phyloP scores from a whole-genome alignment of 768 basidiomycete genomes.

The Gyrodon lividus region DNA sequence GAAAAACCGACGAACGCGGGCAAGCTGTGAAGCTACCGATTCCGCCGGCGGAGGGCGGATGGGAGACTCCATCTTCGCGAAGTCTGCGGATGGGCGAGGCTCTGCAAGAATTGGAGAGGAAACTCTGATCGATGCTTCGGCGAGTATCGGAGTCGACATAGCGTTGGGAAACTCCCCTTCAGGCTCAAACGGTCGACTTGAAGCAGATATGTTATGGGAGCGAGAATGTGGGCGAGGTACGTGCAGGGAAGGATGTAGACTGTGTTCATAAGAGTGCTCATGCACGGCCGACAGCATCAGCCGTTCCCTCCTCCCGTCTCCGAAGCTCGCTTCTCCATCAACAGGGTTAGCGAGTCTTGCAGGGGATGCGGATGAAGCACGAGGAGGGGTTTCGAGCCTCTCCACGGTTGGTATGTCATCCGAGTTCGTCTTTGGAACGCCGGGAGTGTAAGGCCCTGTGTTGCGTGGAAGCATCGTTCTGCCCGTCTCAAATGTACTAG shows the following conservation, averaged over 20 bases:
- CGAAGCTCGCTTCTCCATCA: conserved; percentile 21
- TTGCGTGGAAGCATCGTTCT: conserved; percentile 20
- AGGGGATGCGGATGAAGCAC: conserved; percentile 24
- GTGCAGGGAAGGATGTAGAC: conserved; percentile 11
- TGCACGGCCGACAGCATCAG: conserved; percentile 24
- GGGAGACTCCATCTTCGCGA: conserved; percentile 47
- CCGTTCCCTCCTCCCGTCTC: conserved; percentile 26
- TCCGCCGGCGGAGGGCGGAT: conserved; percentile 39
- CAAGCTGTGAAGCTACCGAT: conserved; percentile 36
- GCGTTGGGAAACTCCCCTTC: conserved; percentile 25
- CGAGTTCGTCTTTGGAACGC: conserved; percentile 22
- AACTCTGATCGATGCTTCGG: conserved; percentile 21
- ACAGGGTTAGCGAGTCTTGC: conserved; percentile 11
- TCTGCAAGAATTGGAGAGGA: conserved; percentile 41
- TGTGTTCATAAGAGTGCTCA: conserved; percentile 22
- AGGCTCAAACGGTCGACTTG: conserved; percentile 26
- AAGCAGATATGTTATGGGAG: conserved; percentile 20
- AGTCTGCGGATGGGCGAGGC: conserved; percentile 44
- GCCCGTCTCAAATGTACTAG: conserved; percentile 9
- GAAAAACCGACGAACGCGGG: conserved; percentile 37
- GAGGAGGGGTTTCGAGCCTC: conserved; percentile 24
- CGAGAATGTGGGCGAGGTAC: conserved; percentile 17
- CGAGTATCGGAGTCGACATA: conserved; percentile 31
- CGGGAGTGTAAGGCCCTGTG: conserved; percentile 17
- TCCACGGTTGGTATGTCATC: conserved; percentile 31